These are phyloP conservation scores for Sclerotinia minor DNA, from an alignment of 2,329 filamentous ascomycete genomes.

Conservation along the genomic window DNA sequence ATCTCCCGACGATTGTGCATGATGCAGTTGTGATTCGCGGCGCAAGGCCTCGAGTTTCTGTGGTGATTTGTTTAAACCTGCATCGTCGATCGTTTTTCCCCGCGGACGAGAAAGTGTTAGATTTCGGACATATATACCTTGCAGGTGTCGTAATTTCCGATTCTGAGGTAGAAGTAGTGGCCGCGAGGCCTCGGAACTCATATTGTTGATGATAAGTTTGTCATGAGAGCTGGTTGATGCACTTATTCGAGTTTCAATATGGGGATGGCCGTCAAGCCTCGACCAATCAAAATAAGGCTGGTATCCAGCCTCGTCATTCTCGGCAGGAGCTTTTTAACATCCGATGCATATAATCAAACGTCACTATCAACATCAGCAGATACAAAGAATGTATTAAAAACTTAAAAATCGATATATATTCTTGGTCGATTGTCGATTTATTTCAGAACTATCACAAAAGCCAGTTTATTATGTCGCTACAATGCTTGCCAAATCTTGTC, in stretches of 20 bases:
- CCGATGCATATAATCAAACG: too few relatives aligned
- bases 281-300: conserved; percentile 15
- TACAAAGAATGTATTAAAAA: too few relatives aligned
- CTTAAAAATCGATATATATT: too few relatives aligned
- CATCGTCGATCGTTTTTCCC: conserved; percentile 71
- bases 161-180: conserved; percentile 69
- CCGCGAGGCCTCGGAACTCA: conserved; percentile 39
- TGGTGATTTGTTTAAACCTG: conserved; percentile 64
- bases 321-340: background rate
- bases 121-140: conserved; percentile 84
- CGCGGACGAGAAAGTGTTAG: conserved; percentile 64
- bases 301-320: background rate
- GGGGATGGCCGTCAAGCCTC: background rate
- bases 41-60: conserved; percentile 59
- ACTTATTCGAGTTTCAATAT: background rate
- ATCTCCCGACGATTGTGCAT: conserved; percentile 57
- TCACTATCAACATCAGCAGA: too few relatives aligned
- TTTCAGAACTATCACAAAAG: background rate
- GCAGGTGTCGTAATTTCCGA: conserved; percentile 82
- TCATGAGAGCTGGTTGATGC: conserved; percentile 13
- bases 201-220: conserved; percentile 30
- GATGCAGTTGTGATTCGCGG: conserved; percentile 53
- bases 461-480: background rate
- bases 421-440: background rate
- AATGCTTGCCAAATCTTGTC: background rate